Evolutionary conservation across 306 rosid species (phyloP), one percentile per base, ranked within the genome.

Genomic region (Leucaena leucocephala): DNA sequence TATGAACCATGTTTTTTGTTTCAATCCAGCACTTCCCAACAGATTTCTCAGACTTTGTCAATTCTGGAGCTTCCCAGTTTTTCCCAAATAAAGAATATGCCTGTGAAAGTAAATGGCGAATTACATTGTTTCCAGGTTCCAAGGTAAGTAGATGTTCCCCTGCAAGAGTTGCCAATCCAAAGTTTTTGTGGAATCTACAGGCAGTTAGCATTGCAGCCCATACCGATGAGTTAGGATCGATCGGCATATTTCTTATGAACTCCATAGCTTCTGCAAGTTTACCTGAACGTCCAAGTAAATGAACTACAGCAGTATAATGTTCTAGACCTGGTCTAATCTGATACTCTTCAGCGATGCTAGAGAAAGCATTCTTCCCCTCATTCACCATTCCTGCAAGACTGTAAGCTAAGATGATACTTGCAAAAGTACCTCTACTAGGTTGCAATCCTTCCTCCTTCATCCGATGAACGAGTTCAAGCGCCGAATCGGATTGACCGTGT

Each of bases 1-100:
- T 84, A 80, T 90, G 85, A 61, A 92, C 89, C 33, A 35, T 74
- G 81, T 87, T 90, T 55, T 84, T 76, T 52, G 75, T 74, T 85
- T 88, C 97, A 85, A 91, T 91, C 99, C 98, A 95, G 81, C 95
- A 90, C 68, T 86, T 86, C 48, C 94, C 98, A 67, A 81, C 69
- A 77, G 81, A 77, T 87, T 79, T 88, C 70, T 85, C 92, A 71
- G 78, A 83, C 85, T 85, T 84, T 83, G 85, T 82, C 83, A 78
- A 3, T 74, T 84, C 83, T 42, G 78, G 83, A 82, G 85, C 81
- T 66, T 68, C 87, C 84, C 85, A 87, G 43, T 75, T 78, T 79
- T 85, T 95, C 74, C 90, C 93, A 59, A 86, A 83, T 73, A 86
- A 77, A 44, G 90, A 80, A 86, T 91, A 84, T 58, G 88, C 87